Base-by-base conservation (phyloP, 306 rosid species). In the Prunus davidiana region DNA sequence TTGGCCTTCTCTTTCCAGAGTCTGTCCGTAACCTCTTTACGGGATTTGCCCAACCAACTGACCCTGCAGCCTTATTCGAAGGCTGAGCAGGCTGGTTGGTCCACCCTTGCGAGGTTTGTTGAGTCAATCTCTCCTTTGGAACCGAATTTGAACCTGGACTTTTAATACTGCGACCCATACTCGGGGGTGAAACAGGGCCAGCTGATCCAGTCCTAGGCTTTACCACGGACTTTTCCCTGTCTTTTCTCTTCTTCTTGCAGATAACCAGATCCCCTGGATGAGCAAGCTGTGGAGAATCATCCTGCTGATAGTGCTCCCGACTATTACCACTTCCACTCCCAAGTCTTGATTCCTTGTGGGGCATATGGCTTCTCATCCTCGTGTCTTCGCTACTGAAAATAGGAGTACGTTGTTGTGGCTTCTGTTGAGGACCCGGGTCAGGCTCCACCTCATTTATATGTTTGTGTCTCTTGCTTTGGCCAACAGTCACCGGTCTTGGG, bases 241-340 rank as follows among this genome's bases (percentile, higher is more conserved):
- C 97, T 73, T 95, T 95, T 78, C 98, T 90, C 82, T 85, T 95
- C 88, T 92, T 95, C 89, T 90, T 95, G 91, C 98, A 95, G 67
- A 95, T 90, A 64, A 95, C 98, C 55, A 95, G 89, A 50, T 92
- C 92, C 60, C 98, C 97, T 9, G 98, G 98, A 88, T 95, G 98
- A 70, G 92, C 67, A 41, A 73, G 94, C 78, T 81, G 51, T 7
- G 89, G 77, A 77, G 92, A 80, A 66, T 89, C 96, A 55, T 87
- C 91, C 80, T 66, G 91, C 75, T 79, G 93, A 84, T n/a, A 74
- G 79, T 88, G 96, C 81, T 91, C 97, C 32, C 91, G 82, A 64
- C 85, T 71, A 75, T 86, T 82, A 47, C 89, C 74, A n/a, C 85
- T 77, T 30, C 87, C 91, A 63, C 81, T 83, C 60, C 89, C 97